A percentile compares a stretch with the other conserved stretches of the same genome.
Evolutionary conservation across 257 asterid species (phyloP).

Genomic region (Avicennia marina): DNA sequence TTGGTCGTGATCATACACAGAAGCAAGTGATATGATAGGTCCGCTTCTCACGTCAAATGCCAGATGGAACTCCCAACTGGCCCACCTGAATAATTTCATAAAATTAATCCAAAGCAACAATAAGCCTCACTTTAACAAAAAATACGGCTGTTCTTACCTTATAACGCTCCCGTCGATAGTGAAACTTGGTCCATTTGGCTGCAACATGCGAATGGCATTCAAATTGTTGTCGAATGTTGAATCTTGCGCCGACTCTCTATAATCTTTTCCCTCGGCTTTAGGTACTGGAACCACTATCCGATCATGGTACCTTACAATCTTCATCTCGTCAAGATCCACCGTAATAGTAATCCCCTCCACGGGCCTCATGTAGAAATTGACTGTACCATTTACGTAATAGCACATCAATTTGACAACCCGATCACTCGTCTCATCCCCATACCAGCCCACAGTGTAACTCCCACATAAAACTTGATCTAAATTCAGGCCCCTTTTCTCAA

Average conservation of each 20-base stretch:
- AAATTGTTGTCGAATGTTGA: background rate
- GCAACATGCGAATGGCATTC: constrained; percentile 18
- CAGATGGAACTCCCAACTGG: too few relatives aligned
- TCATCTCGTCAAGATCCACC: constrained; percentile 47
- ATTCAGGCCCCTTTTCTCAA: too few relatives aligned
- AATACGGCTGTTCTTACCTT: constrained; percentile 22
- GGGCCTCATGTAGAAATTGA: constrained; percentile 51
- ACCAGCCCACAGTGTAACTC: too few relatives aligned
- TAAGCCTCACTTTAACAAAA: background rate
- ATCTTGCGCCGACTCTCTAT: constrained; percentile 24
- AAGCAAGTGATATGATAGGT: too few relatives aligned
- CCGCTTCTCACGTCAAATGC: too few relatives aligned
- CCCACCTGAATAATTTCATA: too few relatives aligned
- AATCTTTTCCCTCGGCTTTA: constrained; percentile 36
- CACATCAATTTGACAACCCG: constrained; percentile 24
- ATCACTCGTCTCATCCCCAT: too few relatives aligned
- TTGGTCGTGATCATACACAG: too few relatives aligned
- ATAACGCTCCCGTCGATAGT: constrained; percentile 34
- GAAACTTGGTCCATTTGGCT: constrained; percentile 38
- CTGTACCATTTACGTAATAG: constrained; percentile 39
- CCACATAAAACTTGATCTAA: too few relatives aligned
- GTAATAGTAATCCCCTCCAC: constrained; percentile 36
- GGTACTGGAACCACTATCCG: constrained; percentile 37
- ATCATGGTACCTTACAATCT: constrained; percentile 29
- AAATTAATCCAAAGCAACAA: too few relatives aligned